Evolutionary conservation across 164 flowering plant species (phyloP).

Genomic region (Magnolia kwangsiensis): DNA sequence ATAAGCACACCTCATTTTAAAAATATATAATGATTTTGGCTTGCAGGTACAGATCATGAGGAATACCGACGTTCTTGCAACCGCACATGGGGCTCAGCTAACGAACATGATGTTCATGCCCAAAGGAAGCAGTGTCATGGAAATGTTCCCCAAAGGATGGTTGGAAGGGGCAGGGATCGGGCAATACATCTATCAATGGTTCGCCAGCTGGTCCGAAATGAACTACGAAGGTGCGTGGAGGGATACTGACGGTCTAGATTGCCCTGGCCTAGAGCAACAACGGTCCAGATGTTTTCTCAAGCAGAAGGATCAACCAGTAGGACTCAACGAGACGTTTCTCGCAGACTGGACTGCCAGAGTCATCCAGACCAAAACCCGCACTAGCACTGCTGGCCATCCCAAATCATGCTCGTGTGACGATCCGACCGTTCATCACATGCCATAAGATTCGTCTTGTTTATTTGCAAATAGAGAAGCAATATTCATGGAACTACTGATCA

Average conservation of each 20-base stretch:
- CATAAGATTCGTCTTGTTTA: no score
- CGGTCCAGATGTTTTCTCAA: not conserved
- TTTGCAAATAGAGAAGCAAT: no score
- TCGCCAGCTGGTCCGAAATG: constrained; percentile 8
- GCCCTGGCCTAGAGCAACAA: not conserved
- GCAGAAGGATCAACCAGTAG: constrained; percentile 5
- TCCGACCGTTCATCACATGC: no score
- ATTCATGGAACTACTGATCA: no score
- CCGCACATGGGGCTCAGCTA: constrained; percentile 12
- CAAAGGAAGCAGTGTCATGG: constrained; percentile 11
- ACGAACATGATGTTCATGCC: constrained; percentile 11
- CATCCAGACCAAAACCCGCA: not conserved
- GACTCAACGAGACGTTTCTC: constrained; percentile 8
- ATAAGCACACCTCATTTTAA: no score
- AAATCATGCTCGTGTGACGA: no score
- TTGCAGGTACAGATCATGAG: not conserved
- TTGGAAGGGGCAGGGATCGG: constrained; percentile 9
- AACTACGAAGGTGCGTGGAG: constrained; percentile 12
- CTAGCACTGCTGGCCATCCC: no score
- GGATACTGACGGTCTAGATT: not conserved
- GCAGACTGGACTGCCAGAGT: constrained; percentile 11
- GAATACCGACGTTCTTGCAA: constrained; percentile 7
- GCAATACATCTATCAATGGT: constrained; percentile 12
- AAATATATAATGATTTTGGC: not conserved
- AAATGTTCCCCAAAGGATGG: constrained; percentile 13